Evolutionary conservation across 2,329 filamentous ascomycete genomes (phyloP), one percentile per base, ranked within the genome.

Genomic region (Fusarium secorum): DNA sequence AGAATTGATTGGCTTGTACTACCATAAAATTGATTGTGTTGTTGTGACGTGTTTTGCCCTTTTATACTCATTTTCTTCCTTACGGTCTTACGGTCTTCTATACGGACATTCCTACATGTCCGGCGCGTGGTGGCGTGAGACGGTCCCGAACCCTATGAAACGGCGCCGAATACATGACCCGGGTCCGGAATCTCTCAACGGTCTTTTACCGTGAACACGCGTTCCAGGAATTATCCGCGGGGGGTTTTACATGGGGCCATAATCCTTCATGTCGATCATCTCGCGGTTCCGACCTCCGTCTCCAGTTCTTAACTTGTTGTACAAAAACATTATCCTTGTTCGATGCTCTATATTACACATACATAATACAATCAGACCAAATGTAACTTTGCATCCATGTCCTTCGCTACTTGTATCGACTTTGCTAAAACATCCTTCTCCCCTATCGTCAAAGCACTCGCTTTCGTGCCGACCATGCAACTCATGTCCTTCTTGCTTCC

Each of bases 391-490:
- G 38, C 24, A 48, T 74, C 70, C n/a, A 68, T 60, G 26, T 64
- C 68, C 30, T 14, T 53, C 0, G 73, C 73, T 28, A 54, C 52
- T 0, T 66, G 24, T 20, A 75, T 75, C 6, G 66, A 51, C 17
- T 18, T 30, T 1, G 11, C 30, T 8, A 75, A 15, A n/a, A 73
- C 17, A 35, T 32, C 14, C 17, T n/a, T 42, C 52, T 75, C 73
- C 1, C 36, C 7, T 1, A 3, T 30, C 0, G 28, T 48, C 7
- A 77, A n/a, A 13, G 68, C 39, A 3, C 30, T 59, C 7, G 35
- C 72, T 32, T 59, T 35, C 3, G 39, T 48, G 2, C 73, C 75
- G 10, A 72, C 73, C 82, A 83, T 83, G 46, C 81, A 83, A 60
- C 80, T 82, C 77, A 80, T 79, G 1, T 77, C 75, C 59, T 78